Evolutionary conservation across 805 yeast genomes (phyloP), one percentile per base, ranked within the genome.

Genomic region (Ogataea trehaloabstinens): DNA sequence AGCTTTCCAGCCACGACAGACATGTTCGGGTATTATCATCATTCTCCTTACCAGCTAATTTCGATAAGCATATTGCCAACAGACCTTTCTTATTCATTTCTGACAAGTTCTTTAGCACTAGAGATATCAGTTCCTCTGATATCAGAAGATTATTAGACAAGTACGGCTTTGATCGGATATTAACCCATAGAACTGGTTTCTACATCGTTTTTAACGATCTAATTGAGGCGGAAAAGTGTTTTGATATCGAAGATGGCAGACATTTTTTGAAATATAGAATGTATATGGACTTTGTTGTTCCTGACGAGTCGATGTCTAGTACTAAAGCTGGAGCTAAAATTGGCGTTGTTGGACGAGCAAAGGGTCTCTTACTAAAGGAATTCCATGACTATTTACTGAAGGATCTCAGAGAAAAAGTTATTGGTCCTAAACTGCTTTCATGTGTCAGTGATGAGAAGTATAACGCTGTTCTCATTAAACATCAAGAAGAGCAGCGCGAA

Each of bases 381-480:
- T 69, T 88, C 35, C 77, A 76, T 42, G 64, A 67, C 8, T 78
- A 80, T 33, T 58, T 88, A 31, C 64, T 78, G 16, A 82, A 82
- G 44, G 95, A 88, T 61, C 74, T 88, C 18, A 70, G 85, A 48
- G 91, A 80, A 52, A 74, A 87, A 43, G 63, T 85, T 3, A 73
- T 86, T 18, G 89, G 85, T 0, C 87, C 93, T 0, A 68, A 72
- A 2, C 74, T 88, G 13, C 67, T 84, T 38, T 80, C 80, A 21
- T 61, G 73, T 15, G 66, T 88, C 47, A 73, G 76, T 40, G 80
- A 79, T 28, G 75, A 73, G 4, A 72, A 71, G 27, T 82, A 74
- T 52, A 83, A 86, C 1, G 73, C 70, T 3, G 55, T 64, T 18
- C 41, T 66, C 36, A 58, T 63, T n/a, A 57, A 70, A 47, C 57